Evolutionary conservation across 2,329 filamentous ascomycete species (phyloP).

Genomic region (Epichloe brachyelytri): DNA sequence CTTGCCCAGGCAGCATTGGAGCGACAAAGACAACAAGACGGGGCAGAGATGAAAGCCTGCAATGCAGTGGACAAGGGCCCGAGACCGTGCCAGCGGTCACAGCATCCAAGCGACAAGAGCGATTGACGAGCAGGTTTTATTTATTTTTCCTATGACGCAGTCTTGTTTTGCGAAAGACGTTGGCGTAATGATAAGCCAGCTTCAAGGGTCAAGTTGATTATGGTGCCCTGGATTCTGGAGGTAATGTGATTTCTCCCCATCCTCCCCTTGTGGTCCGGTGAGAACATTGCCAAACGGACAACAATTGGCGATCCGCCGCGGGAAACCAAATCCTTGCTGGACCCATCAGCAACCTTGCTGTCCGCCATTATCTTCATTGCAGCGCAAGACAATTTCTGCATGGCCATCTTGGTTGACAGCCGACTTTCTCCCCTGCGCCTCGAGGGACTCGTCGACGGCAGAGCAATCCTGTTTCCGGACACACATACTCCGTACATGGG

Average conservation of each 20-base stretch:
- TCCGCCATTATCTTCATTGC: constrained; percentile 15
- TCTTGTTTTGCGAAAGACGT: constrained; percentile 1
- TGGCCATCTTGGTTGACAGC: constrained; percentile 41
- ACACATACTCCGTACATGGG: too few relatives aligned
- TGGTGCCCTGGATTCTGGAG: too few relatives aligned
- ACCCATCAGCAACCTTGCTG: background rate
- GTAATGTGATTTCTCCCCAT: constrained; percentile 21
- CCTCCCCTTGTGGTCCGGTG: constrained; percentile 73
- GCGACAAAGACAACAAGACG: constrained; percentile 20
- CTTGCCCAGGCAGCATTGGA: constrained; percentile 42
- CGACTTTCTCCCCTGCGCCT: constrained; percentile 22
- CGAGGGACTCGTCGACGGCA: constrained; percentile 19
- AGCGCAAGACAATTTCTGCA: constrained; percentile 37
- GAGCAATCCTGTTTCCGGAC: constrained; percentile 19
- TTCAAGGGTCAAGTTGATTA: too few relatives aligned
- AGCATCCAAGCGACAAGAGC: constrained; percentile 13
- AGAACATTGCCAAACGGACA: constrained; percentile 55
- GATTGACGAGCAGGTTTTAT: constrained; percentile 7
- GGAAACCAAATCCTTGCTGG: constrained; percentile 37
- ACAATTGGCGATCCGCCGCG: constrained; percentile 49
- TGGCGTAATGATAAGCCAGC: too few relatives aligned
- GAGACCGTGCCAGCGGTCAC: constrained; percentile 15
- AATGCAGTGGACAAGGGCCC: constrained; percentile 18
- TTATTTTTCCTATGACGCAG: background rate
- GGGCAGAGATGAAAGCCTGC: constrained; percentile 19